Conservation (phyloP, 2,329 filamentous ascomycete species). For the Apiospora pterosperma region DNA sequence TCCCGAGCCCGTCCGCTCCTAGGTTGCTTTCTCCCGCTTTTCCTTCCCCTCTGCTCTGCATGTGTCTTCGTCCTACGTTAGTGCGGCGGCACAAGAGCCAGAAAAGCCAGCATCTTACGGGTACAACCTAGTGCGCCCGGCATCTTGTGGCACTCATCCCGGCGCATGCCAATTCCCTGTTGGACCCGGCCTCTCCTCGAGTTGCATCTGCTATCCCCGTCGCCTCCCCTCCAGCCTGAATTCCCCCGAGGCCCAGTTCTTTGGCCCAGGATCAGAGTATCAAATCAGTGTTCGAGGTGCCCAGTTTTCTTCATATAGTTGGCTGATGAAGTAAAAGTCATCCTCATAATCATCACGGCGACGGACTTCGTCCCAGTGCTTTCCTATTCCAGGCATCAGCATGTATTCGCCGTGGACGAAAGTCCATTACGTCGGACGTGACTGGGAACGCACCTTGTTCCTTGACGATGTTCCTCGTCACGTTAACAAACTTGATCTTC, state of each 20-base stretch:
- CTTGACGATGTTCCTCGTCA: conserved; percentile 40
- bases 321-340: conserved; percentile 58
- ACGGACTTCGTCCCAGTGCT: conserved; percentile 44
- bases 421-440: not conserved
- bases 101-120: not conserved
- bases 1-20: not conserved
- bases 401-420: not conserved
- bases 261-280: not conserved
- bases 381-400: conserved; percentile 23
- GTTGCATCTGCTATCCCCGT: not conserved
- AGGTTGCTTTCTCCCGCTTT: not conserved
- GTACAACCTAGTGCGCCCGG: not conserved
- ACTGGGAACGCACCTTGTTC: conserved; percentile 32
- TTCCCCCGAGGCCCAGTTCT: not conserved
- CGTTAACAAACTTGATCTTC: conserved; percentile 45
- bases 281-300: not conserved
- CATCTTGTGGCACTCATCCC: not conserved
- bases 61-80: not conserved
- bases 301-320: conserved; percentile 55
- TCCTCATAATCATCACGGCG: conserved; percentile 45
- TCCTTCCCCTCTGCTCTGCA: not conserved
- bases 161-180: not conserved
- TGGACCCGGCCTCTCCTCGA: not conserved
- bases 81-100: not conserved
- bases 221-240: not conserved